Conservation (phyloP, 202 grass and related monocot genomes). For the Schoenoplectus triqueter region DNA sequence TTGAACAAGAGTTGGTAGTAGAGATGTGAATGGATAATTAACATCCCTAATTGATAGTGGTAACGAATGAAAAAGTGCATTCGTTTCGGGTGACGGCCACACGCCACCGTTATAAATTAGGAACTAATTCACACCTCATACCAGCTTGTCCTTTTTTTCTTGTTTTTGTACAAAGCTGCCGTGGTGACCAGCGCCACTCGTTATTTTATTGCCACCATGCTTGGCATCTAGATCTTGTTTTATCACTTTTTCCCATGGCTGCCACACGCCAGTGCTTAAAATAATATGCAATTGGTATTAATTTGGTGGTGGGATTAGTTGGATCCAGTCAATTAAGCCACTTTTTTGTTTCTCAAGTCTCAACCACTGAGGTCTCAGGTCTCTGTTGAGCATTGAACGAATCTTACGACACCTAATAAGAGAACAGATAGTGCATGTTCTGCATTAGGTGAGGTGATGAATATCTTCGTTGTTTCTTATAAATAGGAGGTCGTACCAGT, state of each 20-base stretch:
- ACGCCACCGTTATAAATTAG: too few species aligned
- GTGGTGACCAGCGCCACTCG: slow-evolving; percentile 47
- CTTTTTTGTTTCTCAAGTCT: too few species aligned
- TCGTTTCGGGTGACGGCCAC: too few species aligned
- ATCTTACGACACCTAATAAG: too few species aligned
- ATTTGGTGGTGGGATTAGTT: slow-evolving; percentile 2
- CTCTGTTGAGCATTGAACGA: too few species aligned
- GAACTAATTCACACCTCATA: neutral
- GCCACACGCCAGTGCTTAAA: slow-evolving; percentile 39
- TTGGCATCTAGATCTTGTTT: neutral
- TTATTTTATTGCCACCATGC: slow-evolving; percentile 29
- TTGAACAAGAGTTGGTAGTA: too few species aligned
- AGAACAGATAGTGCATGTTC: too few species aligned
- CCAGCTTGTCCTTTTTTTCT: neutral
- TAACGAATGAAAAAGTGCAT: too few species aligned
- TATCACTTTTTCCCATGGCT: slow-evolving; percentile 10
- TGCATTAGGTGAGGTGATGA: slow-evolving; percentile 11
- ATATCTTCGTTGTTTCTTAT: slow-evolving; percentile 16
- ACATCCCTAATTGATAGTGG: too few species aligned
- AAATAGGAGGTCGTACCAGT: slow-evolving; percentile 27
- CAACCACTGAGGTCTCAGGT: too few species aligned
- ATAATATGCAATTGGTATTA: neutral
- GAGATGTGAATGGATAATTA: too few species aligned
- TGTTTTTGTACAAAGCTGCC: neutral
- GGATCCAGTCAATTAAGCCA: slow-evolving; percentile 14